Conservation (phyloP, 495 filamentous ascomycete species). For the Sordaria brevicollis region DNA sequence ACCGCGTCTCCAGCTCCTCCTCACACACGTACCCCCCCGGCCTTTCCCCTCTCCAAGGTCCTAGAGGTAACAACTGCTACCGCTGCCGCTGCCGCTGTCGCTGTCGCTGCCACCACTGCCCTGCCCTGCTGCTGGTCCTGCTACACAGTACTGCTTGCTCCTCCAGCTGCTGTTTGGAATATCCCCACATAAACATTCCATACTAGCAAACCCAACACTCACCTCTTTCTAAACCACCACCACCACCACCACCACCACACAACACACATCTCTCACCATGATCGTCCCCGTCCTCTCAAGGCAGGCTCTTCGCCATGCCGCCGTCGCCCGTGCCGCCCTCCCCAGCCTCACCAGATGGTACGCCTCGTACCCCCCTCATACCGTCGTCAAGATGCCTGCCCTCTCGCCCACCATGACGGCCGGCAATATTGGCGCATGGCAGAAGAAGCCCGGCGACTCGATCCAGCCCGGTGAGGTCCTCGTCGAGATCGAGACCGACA, state of each 20-base stretch:
- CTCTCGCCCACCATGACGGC: conserved; percentile 95
- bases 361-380: conserved; percentile 78
- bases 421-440: conserved; percentile 95
- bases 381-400: conserved; percentile 94
- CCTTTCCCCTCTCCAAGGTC: not conserved
- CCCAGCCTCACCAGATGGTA: conserved; percentile 46
- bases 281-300: conserved; percentile 43
- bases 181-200: not conserved
- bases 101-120: not conserved
- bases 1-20: not conserved
- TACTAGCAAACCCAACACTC: not conserved
- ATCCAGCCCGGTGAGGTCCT: conserved; percentile 92
- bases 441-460: conserved; percentile 87
- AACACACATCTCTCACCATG: conserved; percentile 31
- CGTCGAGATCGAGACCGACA: conserved; percentile 99
- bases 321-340: conserved; percentile 30
- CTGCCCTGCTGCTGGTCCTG: not conserved
- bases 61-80: too few relatives aligned
- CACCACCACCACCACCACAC: not conserved
- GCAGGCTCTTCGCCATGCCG: conserved; percentile 39
- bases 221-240: not conserved
- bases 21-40: too few relatives aligned
- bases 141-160: too few relatives aligned
- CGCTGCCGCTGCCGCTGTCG: too few relatives aligned
- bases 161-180: not conserved